Base-by-base conservation (phyloP, 108 stramenopile species). In the Chaetoceros tenuissimus region DNA sequence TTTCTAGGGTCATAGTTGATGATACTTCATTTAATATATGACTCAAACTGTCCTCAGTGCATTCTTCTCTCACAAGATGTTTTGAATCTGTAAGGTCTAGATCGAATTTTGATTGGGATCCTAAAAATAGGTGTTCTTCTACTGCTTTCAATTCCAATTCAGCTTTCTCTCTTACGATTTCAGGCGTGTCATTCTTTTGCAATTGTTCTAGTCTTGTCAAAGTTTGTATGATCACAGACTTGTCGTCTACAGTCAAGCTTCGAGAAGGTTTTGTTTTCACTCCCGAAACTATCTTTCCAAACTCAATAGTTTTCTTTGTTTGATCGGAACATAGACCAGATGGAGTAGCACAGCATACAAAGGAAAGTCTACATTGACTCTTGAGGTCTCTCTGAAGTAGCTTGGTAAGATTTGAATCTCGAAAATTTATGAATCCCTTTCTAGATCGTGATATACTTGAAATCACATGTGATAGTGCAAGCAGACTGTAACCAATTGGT, bases 361-460 rank as follows among this genome's bases (percentile, higher is more conserved):
- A 72, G 34, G 82, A 73, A 48, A 82, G 78, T 30, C 61, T 53
- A 18, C 78, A 74, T 50, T 82, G 77, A 2, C 82, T 81, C 26
- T 49, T 44, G 8, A 87, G 63, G 8, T 67, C 71, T 10, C 82
- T 79, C 79, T 87, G 85, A 40, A 87, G 54, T 44, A 87, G 57
- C 24, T 79, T 69, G 26, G 85, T 87, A 21, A 87, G 71, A 64
- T 82, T 84, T 23, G 63, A 67, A 76, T 87, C 82, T 21, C 85
- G 62, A 60, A 57, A 65, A 24, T 65, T 65, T 44, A 65, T 31
- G 57, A 50, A 49, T 20, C 13, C 44, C 17, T 43, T 29, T 26
- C 46, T 22, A 24, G 43, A 46, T 51, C 70, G 58, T 49, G 50
- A 53, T 34, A 74, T 57, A 26, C 43, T 20, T 24, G 48, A 19